Evolutionary conservation across 495 filamentous ascomycete species (phyloP).

Genomic region (Usnea hakonensis): DNA sequence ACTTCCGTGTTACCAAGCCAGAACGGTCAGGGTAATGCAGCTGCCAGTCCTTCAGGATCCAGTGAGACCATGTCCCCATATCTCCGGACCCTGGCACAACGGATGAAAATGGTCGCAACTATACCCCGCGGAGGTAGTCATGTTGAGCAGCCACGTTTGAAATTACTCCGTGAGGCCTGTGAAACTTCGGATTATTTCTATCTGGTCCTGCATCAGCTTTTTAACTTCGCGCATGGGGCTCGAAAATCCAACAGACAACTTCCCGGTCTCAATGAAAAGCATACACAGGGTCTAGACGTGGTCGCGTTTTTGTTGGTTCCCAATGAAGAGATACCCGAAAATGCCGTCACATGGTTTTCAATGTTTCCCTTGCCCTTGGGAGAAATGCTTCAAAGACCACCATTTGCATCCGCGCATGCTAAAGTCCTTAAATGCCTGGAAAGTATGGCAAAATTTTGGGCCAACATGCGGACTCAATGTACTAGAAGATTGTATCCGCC

Average conservation of each 20-base stretch:
- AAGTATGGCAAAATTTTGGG: conserved; percentile 31
- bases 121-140: not conserved
- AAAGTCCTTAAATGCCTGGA: conserved; percentile 32
- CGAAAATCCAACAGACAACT: conserved; percentile 13
- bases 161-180: conserved; percentile 52
- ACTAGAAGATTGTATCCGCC: conserved; percentile 45
- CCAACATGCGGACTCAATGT: conserved; percentile 27
- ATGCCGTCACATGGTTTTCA: conserved; percentile 45
- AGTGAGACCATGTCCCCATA: not conserved
- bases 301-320: conserved; percentile 32
- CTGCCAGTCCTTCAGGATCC: not conserved
- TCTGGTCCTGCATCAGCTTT: conserved; percentile 60
- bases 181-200: conserved; percentile 51
- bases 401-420: conserved; percentile 26
- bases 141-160: conserved; percentile 46
- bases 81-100: not conserved
- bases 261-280: conserved; percentile 10
- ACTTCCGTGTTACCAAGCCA: not conserved
- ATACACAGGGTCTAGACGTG: conserved; percentile 27
- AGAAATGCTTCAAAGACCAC: conserved; percentile 23
- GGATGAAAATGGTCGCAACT: not conserved
- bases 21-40: not conserved
- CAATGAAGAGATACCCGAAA: conserved; percentile 29
- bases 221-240: conserved; percentile 38
- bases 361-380: conserved; percentile 41